Conservation (phyloP, 2,329 filamentous ascomycete genomes). For the Arachnomyces sp. region DNA sequence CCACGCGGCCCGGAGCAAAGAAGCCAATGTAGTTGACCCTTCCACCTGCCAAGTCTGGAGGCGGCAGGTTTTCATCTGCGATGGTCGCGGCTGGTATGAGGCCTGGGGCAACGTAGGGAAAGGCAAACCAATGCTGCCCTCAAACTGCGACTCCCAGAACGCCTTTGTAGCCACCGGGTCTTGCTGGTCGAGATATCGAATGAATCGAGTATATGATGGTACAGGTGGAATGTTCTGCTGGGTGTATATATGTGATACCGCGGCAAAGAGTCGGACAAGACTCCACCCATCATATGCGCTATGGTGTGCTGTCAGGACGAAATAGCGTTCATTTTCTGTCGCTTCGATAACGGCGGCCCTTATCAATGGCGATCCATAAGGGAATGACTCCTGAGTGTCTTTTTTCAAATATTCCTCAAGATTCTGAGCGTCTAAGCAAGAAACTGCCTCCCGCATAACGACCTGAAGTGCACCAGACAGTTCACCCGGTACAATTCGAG, state of each 20-base stretch:
- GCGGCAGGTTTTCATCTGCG: conserved; percentile 21
- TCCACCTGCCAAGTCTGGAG: no score
- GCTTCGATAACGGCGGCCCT: conserved; percentile 30
- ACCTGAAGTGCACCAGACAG: conserved; percentile 34
- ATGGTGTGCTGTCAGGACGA: conserved; percentile 46
- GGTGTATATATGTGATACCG: conserved; percentile 13
- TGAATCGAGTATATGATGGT: conserved; percentile 16
- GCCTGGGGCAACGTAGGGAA: conserved; percentile 11
- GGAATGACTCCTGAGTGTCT: conserved; percentile 20
- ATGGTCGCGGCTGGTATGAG: conserved; percentile 10
- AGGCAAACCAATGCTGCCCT: conserved; percentile 6
- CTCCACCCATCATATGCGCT: conserved; percentile 47
- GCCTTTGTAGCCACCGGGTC: conserved; percentile 11
- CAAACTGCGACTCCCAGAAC: conserved; percentile 15
- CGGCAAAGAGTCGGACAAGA: conserved; percentile 19
- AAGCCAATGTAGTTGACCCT: conserved; percentile 18
- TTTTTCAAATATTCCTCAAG: conserved; percentile 22
- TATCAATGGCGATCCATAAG: conserved; percentile 28
- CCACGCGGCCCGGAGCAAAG: conserved; percentile 34
- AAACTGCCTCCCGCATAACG: conserved; percentile 30
- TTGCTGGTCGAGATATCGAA: conserved; percentile 16
- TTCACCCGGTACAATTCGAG: conserved; percentile 37
- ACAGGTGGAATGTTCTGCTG: conserved; percentile 5
- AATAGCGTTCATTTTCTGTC: conserved; percentile 21
- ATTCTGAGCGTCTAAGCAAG: conserved; percentile 25